phyloP scores from a whole-genome alignment of 176 grass and related monocot species.

The Otatea glauca region DNA sequence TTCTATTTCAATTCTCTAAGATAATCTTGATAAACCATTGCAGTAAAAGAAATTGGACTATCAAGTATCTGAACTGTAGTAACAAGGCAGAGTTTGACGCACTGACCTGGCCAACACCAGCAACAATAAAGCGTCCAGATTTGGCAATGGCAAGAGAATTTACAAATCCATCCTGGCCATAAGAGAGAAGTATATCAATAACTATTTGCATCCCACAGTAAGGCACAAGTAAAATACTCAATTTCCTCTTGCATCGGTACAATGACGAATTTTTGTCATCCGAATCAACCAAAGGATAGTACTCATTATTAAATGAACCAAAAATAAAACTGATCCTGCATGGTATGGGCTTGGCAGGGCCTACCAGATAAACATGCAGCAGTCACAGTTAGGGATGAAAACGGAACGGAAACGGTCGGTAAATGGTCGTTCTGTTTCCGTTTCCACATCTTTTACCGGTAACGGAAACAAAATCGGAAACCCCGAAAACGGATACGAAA shows the following conservation, averaged over 20 bases:
- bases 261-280: background rate
- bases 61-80: background rate
- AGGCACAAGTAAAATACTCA: background rate
- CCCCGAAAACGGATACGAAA: too few relatives aligned
- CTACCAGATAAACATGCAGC: background rate
- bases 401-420: too few relatives aligned
- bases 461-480: too few relatives aligned
- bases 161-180: slow-evolving; percentile 72
- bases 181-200: background rate
- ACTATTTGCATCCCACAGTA: background rate
- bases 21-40: background rate
- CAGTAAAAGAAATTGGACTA: background rate
- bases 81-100: background rate
- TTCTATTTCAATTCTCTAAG: background rate
- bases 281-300: background rate
- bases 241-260: background rate
- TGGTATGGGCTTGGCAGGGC: background rate
- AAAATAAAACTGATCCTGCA: background rate
- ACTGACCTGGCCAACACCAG: slow-evolving; percentile 82
- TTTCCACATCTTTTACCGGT: too few relatives aligned
- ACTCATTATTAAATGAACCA: background rate
- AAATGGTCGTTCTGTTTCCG: too few relatives aligned
- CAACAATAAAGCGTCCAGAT: slow-evolving; percentile 80
- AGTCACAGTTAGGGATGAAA: too few relatives aligned
- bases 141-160: slow-evolving; percentile 78